Percentiles rank a stretch among this genome's conserved stretches.
Evolutionary conservation across 2,329 filamentous ascomycete species (phyloP).

Genomic region (Nemania serpens): DNA sequence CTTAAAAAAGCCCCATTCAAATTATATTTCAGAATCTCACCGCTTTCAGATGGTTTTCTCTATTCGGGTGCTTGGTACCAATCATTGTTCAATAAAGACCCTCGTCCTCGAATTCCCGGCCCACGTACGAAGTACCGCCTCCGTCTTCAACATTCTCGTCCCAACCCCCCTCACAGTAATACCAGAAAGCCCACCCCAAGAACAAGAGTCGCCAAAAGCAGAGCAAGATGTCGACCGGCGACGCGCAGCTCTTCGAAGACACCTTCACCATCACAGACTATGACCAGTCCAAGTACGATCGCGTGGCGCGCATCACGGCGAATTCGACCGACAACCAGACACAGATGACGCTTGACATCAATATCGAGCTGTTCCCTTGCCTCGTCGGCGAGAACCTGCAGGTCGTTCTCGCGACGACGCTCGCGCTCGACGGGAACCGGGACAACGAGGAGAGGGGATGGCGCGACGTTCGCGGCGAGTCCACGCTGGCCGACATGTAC

Average conservation of each 20-base stretch:
- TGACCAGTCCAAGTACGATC: slow-evolving; percentile 91
- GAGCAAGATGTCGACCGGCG: slow-evolving; percentile 62
- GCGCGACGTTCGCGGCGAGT: slow-evolving; percentile 71
- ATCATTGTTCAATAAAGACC: slow-evolving; percentile 2
- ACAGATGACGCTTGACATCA: slow-evolving; percentile 86
- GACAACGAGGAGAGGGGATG: slow-evolving; percentile 62
- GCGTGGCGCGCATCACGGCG: slow-evolving; percentile 83
- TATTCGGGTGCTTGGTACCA: neutral
- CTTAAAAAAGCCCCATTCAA: slow-evolving; percentile 32
- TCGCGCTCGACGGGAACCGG: slow-evolving; percentile 61
- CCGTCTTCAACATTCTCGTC: neutral
- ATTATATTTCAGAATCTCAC: slow-evolving; percentile 31
- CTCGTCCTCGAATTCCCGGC: too few relatives aligned
- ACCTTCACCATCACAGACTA: slow-evolving; percentile 80
- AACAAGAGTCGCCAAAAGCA: neutral
- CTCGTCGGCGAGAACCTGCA: slow-evolving; percentile 75
- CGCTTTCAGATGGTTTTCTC: slow-evolving; percentile 33
- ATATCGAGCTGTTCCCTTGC: slow-evolving; percentile 87
- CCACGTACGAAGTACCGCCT: neutral
- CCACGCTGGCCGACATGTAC: slow-evolving; percentile 75
- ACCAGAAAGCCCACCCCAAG: neutral
- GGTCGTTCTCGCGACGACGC: slow-evolving; percentile 80
- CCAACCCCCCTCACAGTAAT: neutral
- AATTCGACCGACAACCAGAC: slow-evolving; percentile 76
- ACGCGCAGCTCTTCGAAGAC: slow-evolving; percentile 93